Percentiles rank a stretch among this genome's conserved stretches.
These are phyloP conservation scores for Vitis cinerea DNA, from an alignment of 164 flowering plant species.

Conservation along the genomic window DNA sequence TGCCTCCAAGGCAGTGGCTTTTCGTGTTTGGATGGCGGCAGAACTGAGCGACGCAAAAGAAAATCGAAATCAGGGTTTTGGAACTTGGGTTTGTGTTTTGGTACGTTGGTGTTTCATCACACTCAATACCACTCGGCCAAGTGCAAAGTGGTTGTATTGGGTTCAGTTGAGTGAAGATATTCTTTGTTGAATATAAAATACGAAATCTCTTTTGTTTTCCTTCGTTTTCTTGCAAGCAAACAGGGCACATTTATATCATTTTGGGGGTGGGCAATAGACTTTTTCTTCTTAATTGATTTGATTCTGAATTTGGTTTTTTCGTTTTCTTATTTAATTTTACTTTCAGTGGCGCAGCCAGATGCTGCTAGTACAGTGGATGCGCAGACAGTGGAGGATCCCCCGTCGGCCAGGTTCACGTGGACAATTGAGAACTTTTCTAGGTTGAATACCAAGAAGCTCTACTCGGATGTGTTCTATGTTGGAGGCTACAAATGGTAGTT, in stretches of 20 bases:
- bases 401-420: conserved; percentile 41
- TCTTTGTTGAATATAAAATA: no score
- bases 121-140: no score
- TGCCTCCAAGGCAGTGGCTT: no score
- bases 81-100: no score
- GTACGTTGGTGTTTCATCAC: no score
- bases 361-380: conserved; percentile 22
- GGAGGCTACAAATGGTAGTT: conserved; percentile 51
- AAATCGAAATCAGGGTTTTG: no score
- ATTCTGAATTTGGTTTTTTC: neutral
- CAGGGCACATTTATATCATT: no score
- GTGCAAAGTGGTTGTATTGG: no score
- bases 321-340: neutral
- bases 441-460: conserved; percentile 30
- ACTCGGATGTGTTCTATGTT: conserved; percentile 18
- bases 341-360: conserved; percentile 27
- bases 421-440: conserved; percentile 27
- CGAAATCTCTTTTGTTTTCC: neutral
- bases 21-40: no score
- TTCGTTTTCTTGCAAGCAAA: no score
- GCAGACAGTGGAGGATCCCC: conserved; percentile 39
- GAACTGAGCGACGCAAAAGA: no score
- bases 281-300: neutral
- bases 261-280: neutral
- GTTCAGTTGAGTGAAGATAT: neutral